A percentile compares a stretch with the other conserved stretches of the same genome.
phyloP scores from a whole-genome alignment of 2,329 filamentous ascomycete genomes.

The Aureobasidium sp. region DNA sequence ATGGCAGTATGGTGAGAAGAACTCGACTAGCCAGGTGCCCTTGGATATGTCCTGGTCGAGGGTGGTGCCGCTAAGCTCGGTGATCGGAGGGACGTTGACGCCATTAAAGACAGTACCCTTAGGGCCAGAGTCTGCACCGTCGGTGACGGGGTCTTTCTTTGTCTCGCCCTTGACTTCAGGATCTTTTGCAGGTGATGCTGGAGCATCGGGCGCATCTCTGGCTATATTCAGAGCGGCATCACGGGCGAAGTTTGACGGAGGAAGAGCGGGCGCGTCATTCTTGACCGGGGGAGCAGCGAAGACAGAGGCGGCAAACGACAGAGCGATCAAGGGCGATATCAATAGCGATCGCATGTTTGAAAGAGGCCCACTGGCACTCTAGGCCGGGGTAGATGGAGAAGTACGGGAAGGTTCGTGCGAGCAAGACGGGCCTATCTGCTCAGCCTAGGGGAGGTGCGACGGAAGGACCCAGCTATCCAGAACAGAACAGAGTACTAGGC shows the following conservation, averaged over 20 bases:
- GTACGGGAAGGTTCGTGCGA: not conserved
- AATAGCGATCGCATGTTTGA: slow-evolving; percentile 25
- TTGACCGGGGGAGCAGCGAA: slow-evolving; percentile 17
- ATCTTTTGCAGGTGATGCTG: slow-evolving; percentile 18
- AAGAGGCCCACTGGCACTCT: slow-evolving; percentile 15
- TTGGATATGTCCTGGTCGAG: slow-evolving; percentile 54
- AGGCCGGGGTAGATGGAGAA: not conserved
- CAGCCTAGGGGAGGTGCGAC: not conserved
- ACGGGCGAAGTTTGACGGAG: not conserved
- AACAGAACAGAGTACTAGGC: not conserved
- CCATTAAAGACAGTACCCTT: slow-evolving; percentile 56
- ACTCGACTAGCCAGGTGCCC: slow-evolving; percentile 55
- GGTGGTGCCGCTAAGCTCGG: slow-evolving; percentile 52
- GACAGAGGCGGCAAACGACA: slow-evolving; percentile 23
- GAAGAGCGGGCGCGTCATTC: slow-evolving; percentile 12
- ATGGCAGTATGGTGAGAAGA: slow-evolving; percentile 47
- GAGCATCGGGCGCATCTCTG: slow-evolving; percentile 19
- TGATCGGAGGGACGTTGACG: slow-evolving; percentile 58
- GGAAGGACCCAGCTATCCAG: not conserved
- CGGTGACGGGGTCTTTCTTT: slow-evolving; percentile 30
- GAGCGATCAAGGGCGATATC: slow-evolving; percentile 25
- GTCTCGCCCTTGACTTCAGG: slow-evolving; percentile 26
- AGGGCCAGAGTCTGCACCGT: slow-evolving; percentile 19
- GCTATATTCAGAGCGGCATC: slow-evolving; percentile 16
- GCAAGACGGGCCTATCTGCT: not conserved